Evolutionary conservation across 2,329 filamentous ascomycete genomes (phyloP), one percentile per base, ranked within the genome.

Genomic region (Talaromyces albobiverticillius): DNA sequence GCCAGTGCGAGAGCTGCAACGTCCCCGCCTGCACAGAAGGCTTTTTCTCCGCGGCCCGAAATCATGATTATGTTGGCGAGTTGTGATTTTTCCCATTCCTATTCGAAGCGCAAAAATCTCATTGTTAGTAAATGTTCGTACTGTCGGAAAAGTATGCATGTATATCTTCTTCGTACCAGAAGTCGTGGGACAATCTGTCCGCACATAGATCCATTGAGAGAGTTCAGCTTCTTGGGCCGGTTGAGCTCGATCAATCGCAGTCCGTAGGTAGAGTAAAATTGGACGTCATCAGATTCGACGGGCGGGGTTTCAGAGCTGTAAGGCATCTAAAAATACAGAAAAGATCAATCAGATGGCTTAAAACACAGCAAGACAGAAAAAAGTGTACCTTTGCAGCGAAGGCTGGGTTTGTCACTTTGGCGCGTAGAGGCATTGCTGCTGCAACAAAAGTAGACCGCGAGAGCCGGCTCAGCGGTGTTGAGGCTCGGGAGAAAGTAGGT

Each of bases 1-100:
- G 84, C 82, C 59, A 82, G 61, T 34, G 91, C 93, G 58, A 99
- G 84, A 41, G 81, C 84, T 16, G 83, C 82, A 38, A 99, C 92
- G 71, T 99, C 94, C 56, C 94, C 94, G 62, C 94, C 94, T 2
- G 94, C 91, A 70, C 94, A 99, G 63, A 99, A 87, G 22, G 93
- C 90, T 72, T 83, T 87, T 34, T 85, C 80, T 14, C 94, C 95
- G 22, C 88, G 84, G 58, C 94, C 94, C 74, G 96, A 96, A 71
- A 99, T 86, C 61, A 99, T 83, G 54, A 99, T 77, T 6, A 97
- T 85, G 71, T 95, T 96, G 53, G 94, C 92, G 76, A 99, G 80
- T 67, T 96, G 87, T 25, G 93, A 97, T 74, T 95, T 94, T 66
- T 89, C 85, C 92, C 92, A 99, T 79, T 97, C 93, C 67, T 81